phyloP scores from a whole-genome alignment of 495 filamentous ascomycete species.

The Pseudevernia furfuracea region DNA sequence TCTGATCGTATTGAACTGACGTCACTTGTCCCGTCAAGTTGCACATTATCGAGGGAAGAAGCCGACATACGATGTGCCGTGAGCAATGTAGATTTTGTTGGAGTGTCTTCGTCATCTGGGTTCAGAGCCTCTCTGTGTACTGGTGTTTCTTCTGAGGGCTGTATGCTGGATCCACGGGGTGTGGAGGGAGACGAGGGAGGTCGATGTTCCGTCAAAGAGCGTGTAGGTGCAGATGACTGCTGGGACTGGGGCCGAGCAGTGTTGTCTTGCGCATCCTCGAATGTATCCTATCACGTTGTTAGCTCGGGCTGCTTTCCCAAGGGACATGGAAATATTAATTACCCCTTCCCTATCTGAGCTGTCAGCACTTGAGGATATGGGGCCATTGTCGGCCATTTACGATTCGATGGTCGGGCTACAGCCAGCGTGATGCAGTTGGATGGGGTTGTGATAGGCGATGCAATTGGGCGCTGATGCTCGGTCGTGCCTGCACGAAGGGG shows the following conservation, averaged over 20 bases:
- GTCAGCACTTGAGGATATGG: conserved; percentile 33
- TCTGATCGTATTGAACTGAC: conserved; percentile 30
- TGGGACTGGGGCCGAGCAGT: conserved; percentile 33
- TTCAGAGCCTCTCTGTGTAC: conserved; percentile 25
- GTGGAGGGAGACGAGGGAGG: conserved; percentile 30
- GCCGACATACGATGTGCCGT: conserved; percentile 57
- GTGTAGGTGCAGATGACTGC: conserved; percentile 31
- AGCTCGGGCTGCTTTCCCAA: background rate
- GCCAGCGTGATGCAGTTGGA: background rate
- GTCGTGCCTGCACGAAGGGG: conserved; percentile 4
- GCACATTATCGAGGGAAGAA: conserved; percentile 62
- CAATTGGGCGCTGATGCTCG: background rate
- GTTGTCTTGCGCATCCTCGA: conserved; percentile 66
- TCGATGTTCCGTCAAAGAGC: conserved; percentile 45
- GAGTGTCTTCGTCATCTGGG: conserved; percentile 30
- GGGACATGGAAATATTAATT: conserved; percentile 24
- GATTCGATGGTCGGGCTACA: background rate
- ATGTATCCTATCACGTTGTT: conserved; percentile 53
- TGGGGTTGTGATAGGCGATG: background rate
- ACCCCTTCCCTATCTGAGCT: conserved; percentile 47
- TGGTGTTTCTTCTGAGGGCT: background rate
- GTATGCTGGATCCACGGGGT: conserved; percentile 18
- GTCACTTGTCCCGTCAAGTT: conserved; percentile 50
- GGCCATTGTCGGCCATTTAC: conserved; percentile 22
- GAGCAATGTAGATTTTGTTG: conserved; percentile 46